These are phyloP conservation scores for Peronosclerospora sorghi DNA, from an alignment of 352 stramenopile species.

Conservation along the genomic window DNA sequence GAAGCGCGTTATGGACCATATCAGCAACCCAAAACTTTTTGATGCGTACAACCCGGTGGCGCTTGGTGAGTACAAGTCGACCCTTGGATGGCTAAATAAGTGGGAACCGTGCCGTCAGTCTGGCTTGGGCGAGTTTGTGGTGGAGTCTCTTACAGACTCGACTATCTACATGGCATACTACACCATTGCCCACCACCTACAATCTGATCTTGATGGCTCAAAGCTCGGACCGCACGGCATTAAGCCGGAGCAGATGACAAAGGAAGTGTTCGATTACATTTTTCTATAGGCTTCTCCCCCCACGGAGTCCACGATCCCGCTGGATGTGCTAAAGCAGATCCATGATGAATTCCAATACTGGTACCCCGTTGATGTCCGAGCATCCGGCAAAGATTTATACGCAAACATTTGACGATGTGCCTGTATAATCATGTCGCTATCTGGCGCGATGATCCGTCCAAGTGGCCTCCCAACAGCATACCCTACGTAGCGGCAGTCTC, in stretches of 20 bases:
- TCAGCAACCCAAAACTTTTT: slow-evolving; percentile 88
- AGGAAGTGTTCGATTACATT: slow-evolving; percentile 99
- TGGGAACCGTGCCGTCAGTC: slow-evolving; percentile 98
- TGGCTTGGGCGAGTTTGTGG: slow-evolving; percentile 96
- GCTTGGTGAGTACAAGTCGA: slow-evolving; percentile 94
- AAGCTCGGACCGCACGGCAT: slow-evolving; percentile 80
- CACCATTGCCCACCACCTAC: slow-evolving; percentile 97
- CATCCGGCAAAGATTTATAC: slow-evolving; percentile 94
- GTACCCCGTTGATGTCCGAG: slow-evolving; percentile 98
- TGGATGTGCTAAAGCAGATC: slow-evolving; percentile 89
- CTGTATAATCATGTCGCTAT: slow-evolving; percentile 99
- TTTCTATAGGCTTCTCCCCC: slow-evolving; percentile 88
- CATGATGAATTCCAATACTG: slow-evolving; percentile 98
- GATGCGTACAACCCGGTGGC: slow-evolving; percentile 90
- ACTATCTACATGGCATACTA: slow-evolving; percentile 99
- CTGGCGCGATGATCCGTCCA: slow-evolving; percentile 94
- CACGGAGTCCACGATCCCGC: slow-evolving; percentile 76
- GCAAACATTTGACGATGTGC: slow-evolving; percentile 99
- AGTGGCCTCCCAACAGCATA: too few relatives aligned
- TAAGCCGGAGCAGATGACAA: slow-evolving; percentile 81
- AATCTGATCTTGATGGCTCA: slow-evolving; percentile 92
- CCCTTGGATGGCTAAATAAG: slow-evolving; percentile 98
- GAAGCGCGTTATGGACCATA: slow-evolving; percentile 90
- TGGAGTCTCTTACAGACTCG: slow-evolving; percentile 98
- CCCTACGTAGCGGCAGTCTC: too few relatives aligned